These are phyloP conservation scores for Phialocephala subalpina DNA, from an alignment of 2,329 filamentous ascomycete species.

Conservation along the genomic window DNA sequence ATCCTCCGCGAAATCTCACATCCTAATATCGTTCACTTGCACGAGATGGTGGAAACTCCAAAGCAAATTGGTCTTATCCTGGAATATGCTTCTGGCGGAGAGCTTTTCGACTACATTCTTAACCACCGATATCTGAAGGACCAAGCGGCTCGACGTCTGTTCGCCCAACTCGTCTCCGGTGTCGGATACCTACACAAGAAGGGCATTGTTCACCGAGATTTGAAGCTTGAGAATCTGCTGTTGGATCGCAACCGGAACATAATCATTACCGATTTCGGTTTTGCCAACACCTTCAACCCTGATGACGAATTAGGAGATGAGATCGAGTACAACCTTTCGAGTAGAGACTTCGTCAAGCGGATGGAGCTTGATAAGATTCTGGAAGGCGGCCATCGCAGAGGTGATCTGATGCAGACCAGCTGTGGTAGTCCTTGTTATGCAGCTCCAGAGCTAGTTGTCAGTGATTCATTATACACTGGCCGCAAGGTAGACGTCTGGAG, in stretches of 20 bases:
- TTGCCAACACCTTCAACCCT: constrained; percentile 96
- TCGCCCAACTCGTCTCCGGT: constrained; percentile 94
- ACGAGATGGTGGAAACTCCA: constrained; percentile 99
- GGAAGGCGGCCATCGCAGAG: constrained; percentile 78
- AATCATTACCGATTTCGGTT: constrained; percentile 99
- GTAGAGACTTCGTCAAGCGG: constrained; percentile 87
- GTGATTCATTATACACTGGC: constrained; percentile 95
- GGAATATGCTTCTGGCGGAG: constrained; percentile 96
- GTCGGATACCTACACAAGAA: constrained; percentile 99
- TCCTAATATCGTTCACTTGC: constrained; percentile 94
- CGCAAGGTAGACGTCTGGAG: constrained; percentile 99
- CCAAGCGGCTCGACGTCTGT: constrained; percentile 85
- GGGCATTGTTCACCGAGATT: constrained; percentile 95
- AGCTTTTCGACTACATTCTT: constrained; percentile 97
- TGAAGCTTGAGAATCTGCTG: constrained; percentile 95
- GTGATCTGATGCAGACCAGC: constrained; percentile 98
- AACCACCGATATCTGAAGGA: constrained; percentile 98
- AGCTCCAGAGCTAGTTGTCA: constrained; percentile 95
- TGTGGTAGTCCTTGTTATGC: constrained; percentile 98
- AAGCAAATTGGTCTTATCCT: constrained; percentile 97
- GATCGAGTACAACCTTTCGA: constrained; percentile 85
- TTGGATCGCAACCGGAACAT: constrained; percentile 98
- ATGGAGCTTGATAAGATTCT: constrained; percentile 84
- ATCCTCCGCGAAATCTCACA: constrained; percentile 90
- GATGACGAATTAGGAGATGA: constrained; percentile 88